Percentiles rank a stretch among this genome's conserved stretches.
These are phyloP conservation scores for Phytophthora idaei DNA, from an alignment of 352 stramenopile species.

Conservation along the genomic window DNA sequence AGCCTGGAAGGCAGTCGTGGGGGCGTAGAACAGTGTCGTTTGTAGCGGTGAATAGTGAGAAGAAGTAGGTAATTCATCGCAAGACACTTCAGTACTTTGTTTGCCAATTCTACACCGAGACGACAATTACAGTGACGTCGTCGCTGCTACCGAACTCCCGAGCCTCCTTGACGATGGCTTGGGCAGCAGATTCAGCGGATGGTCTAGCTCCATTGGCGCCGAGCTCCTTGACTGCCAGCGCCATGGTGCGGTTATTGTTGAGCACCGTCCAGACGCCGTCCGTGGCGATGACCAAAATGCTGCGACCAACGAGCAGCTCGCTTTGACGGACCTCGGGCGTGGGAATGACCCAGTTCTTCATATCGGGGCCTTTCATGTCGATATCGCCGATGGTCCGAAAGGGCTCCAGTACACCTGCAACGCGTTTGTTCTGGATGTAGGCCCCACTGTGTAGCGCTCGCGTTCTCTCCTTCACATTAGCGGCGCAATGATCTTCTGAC, in stretches of 20 bases:
- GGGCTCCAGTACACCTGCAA: constrained; percentile 80
- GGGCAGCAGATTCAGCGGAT: constrained; percentile 48
- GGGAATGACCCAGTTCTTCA: constrained; percentile 78
- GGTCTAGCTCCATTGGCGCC: constrained; percentile 19
- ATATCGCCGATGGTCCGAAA: constrained; percentile 88
- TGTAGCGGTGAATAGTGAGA: not conserved
- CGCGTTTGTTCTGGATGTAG: constrained; percentile 68
- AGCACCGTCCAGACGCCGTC: constrained; percentile 81
- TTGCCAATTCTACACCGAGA: constrained; percentile 42
- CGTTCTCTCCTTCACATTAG: constrained; percentile 57
- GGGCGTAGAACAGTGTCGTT: constrained; percentile 6
- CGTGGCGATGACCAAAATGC: constrained; percentile 66
- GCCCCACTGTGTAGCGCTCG: constrained; percentile 69
- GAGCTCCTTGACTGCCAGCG: constrained; percentile 47
- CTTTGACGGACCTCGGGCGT: constrained; percentile 67
- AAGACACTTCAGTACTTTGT: constrained; percentile 13
- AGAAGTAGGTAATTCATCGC: constrained; percentile 1
- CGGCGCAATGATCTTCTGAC: constrained; percentile 80
- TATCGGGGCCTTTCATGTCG: constrained; percentile 75
- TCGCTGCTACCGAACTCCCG: constrained; percentile 62
- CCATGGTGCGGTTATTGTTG: constrained; percentile 62
- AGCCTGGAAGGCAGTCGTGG: constrained; percentile 51
- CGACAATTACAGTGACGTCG: constrained; percentile 68
- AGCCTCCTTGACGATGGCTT: constrained; percentile 59
- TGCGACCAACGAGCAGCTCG: constrained; percentile 49